Conservation (phyloP, 352 stramenopile species). For the Pythium periplocum region DNA sequence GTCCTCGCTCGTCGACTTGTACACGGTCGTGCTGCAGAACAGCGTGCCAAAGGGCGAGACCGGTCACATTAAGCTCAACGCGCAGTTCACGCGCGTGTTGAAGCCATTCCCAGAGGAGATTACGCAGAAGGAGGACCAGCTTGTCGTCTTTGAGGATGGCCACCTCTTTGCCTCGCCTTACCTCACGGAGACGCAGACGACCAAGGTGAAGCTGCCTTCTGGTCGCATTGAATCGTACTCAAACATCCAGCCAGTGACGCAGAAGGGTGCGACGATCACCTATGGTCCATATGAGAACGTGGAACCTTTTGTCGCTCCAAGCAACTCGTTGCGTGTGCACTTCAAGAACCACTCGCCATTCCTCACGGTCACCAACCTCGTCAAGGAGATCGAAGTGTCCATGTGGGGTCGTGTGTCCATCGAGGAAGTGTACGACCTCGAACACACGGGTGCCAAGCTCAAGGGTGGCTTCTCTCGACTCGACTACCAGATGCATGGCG, state of each 20-base stretch:
- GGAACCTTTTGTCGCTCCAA: conserved; percentile 27
- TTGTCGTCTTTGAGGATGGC: conserved; percentile 70
- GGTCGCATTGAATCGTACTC: conserved; percentile 68
- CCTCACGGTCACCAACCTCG: conserved; percentile 76
- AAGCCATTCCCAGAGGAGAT: conserved; percentile 76
- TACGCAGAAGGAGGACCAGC: conserved; percentile 78
- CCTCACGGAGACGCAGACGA: conserved; percentile 71
- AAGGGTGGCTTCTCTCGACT: conserved; percentile 85
- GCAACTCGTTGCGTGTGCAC: conserved; percentile 53
- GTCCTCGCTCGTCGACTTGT: conserved; percentile 38
- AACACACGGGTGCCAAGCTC: conserved; percentile 80
- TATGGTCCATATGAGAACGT: conserved; percentile 79
- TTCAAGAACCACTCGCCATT: conserved; percentile 88
- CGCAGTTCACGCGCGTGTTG: conserved; percentile 75
- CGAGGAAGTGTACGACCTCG: conserved; percentile 85
- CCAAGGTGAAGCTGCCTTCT: conserved; percentile 80
- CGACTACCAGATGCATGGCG: conserved; percentile 69
- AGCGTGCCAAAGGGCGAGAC: conserved; percentile 41
- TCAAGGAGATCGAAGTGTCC: conserved; percentile 86
- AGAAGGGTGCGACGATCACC: conserved; percentile 71
- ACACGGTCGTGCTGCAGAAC: conserved; percentile 68
- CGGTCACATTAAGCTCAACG: conserved; percentile 66
- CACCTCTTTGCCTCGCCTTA: conserved; percentile 75
- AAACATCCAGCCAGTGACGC: conserved; percentile 43
- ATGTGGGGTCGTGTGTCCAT: conserved; percentile 87